Percentiles rank a stretch among this genome's conserved stretches.
Conservation (phyloP, 1,284 basidiomycete genomes). For the Boletus smithii region DNA sequence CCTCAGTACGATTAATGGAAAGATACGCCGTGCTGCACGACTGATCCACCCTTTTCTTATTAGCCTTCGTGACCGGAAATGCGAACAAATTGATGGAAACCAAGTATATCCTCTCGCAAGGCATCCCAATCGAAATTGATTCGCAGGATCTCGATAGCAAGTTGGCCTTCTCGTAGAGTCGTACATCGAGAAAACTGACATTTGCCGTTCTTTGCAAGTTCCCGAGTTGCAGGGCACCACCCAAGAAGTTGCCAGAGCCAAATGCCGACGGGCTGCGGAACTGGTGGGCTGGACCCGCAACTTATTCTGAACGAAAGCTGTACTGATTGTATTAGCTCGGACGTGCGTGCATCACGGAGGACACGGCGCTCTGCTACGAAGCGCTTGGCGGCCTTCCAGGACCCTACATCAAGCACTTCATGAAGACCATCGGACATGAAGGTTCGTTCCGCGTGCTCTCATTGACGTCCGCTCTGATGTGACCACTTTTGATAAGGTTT, state of each 20-base stretch:
- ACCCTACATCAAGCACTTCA: slow-evolving; percentile 95
- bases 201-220: slow-evolving; percentile 47
- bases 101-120: slow-evolving; percentile 65
- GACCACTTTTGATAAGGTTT: slow-evolving; percentile 59
- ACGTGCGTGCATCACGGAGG: slow-evolving; percentile 92
- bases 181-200: no score
- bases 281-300: slow-evolving; percentile 43
- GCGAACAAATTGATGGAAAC: slow-evolving; percentile 92
- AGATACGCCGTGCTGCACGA: background rate
- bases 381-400: slow-evolving; percentile 91
- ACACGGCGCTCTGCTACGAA: slow-evolving; percentile 91
- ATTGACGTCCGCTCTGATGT: slow-evolving; percentile 28
- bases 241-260: slow-evolving; percentile 85
- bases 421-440: slow-evolving; percentile 77
- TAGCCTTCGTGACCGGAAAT: slow-evolving; percentile 94
- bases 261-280: slow-evolving; percentile 84
- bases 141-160: slow-evolving; percentile 68
- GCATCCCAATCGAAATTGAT: slow-evolving; percentile 59
- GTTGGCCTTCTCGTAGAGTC: slow-evolving; percentile 29
- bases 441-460: slow-evolving; percentile 16
- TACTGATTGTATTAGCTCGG: slow-evolving; percentile 48
- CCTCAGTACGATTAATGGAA: slow-evolving; percentile 21
- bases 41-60: slow-evolving; percentile 1
- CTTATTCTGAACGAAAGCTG: background rate
- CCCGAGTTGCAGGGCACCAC: slow-evolving; percentile 95